Base-by-base conservation (phyloP, 352 stramenopile species). In the Globisporangium acanthophoron region DNA sequence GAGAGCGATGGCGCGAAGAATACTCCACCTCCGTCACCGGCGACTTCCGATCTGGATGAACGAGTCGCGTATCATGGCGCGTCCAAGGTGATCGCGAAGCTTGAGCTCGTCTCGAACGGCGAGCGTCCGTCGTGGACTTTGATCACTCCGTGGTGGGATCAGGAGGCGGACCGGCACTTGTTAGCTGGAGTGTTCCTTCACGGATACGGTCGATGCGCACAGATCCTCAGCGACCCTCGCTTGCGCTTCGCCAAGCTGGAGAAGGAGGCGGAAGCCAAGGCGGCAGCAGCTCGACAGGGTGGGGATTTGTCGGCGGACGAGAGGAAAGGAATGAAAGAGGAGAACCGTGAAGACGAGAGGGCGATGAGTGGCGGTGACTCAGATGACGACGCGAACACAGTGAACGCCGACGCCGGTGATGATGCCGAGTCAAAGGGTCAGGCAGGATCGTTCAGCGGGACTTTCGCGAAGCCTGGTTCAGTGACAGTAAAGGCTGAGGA, bases 131-230 rank as follows among this genome's bases (percentile, higher is more conserved):
- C 61, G 50, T 96, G 86, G 86, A 82, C 84, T 0, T 70, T 85
- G 61, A 92, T 96, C 54, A 96, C 86, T 12, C 75, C 76, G 15
- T 96, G 86, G 86, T 96, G 86, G 86, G 85, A 93, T 50, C 71
- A 85, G 39, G 71, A 90, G 21, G 82, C 84, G 0, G 86, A 96
- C 47, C 74, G 85, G 31, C 88, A 81, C 59, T 61, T 96, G 59
- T 64, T 93, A 21, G 80, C 88, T 35, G 86, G 86, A 24, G 84
- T 96, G 20, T 96, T 93, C 50, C 64, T 96, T 13, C 86, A 93
- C 24, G 86, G 86, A 35, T 96, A 96, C 45, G 86, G 86, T 11
- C 86, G 86, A 16, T 93, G 80, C 52, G 78, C 76, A 1, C 86
- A 96, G 59, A 96, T 96, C 59, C 55, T 94, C 2, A 70, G 70